Conservation (phyloP, 2,329 filamentous ascomycete genomes). For the Chrysoporthe puriensis region DNA sequence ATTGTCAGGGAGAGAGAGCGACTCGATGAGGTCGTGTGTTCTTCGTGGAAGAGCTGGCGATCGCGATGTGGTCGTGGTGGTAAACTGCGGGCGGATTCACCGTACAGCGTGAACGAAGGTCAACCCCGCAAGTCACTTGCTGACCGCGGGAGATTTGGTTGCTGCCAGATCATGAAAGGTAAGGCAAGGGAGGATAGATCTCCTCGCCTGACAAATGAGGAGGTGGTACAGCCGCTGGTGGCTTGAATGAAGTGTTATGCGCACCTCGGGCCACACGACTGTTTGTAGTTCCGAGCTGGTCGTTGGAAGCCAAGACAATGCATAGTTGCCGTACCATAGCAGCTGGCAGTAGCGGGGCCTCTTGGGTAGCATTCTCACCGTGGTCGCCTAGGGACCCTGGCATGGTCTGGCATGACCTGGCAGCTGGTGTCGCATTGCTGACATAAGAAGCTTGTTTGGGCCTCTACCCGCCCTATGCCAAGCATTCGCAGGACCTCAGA, state of each 20-base stretch:
- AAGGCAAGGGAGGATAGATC: neutral
- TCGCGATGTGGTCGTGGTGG: constrained; percentile 10
- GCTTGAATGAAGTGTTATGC: constrained; percentile 4
- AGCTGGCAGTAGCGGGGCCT: no score
- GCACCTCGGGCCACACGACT: neutral
- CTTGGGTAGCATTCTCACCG: no score
- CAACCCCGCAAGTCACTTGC: neutral
- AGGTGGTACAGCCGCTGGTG: neutral
- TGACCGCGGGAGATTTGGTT: neutral
- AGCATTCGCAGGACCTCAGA: neutral
- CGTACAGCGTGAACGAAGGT: neutral
- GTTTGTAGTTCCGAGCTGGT: constrained; percentile 1
- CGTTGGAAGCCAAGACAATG: constrained; percentile 2
- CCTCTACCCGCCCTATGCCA: neutral
- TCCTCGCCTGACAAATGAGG: neutral
- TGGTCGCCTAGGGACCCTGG: no score
- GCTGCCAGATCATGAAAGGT: constrained; percentile 2
- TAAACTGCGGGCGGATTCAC: neutral
- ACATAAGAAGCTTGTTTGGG: no score
- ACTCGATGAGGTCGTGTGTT: constrained; percentile 18
- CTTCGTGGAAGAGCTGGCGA: neutral
- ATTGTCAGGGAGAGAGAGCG: neutral
- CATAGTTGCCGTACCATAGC: no score
- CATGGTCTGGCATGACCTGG: no score
- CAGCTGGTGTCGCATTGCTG: no score